Conservation (phyloP, 2,329 filamentous ascomycete genomes). For the Blastomyces gilchristii region DNA sequence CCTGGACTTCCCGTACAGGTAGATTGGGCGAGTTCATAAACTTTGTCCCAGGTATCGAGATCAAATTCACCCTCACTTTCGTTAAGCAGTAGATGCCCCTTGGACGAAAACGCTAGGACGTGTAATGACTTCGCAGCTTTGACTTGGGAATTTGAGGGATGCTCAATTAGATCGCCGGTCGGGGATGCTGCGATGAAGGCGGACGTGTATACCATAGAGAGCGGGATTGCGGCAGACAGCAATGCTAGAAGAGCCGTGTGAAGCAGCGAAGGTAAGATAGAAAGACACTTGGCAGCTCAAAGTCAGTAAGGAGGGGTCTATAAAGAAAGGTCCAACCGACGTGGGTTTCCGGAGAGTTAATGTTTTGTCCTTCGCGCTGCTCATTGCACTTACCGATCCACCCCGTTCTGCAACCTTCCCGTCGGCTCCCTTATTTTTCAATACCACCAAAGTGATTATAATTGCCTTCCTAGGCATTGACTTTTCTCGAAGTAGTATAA, state of each 20-base stretch:
- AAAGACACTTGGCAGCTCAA: constrained; percentile 51
- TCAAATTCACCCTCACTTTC: constrained; percentile 76
- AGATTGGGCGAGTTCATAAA: constrained; percentile 53
- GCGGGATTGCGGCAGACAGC: constrained; percentile 69
- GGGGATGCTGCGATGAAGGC: constrained; percentile 51
- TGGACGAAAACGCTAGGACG: constrained; percentile 70
- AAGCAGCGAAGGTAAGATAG: constrained; percentile 69
- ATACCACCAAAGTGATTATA: constrained; percentile 34
- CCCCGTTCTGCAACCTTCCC: constrained; percentile 26
- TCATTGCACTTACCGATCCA: constrained; percentile 26
- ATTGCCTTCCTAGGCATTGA: constrained; percentile 34
- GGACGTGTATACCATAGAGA: constrained; percentile 61
- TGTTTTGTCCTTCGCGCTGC: background rate
- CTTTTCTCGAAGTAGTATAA: constrained; percentile 36
- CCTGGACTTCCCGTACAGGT: constrained; percentile 54
- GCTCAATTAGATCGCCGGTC: constrained; percentile 38
- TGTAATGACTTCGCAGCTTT: constrained; percentile 61
- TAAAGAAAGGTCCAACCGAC: background rate
- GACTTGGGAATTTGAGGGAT: constrained; percentile 55
- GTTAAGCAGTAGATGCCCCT: constrained; percentile 60
- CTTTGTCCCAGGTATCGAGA: constrained; percentile 62
- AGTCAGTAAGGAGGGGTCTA: background rate
- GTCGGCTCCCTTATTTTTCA: constrained; percentile 26
- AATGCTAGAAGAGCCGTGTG: constrained; percentile 71
- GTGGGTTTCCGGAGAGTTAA: background rate